phyloP scores from a whole-genome alignment of 306 rosid species.

The Geum urbanum region DNA sequence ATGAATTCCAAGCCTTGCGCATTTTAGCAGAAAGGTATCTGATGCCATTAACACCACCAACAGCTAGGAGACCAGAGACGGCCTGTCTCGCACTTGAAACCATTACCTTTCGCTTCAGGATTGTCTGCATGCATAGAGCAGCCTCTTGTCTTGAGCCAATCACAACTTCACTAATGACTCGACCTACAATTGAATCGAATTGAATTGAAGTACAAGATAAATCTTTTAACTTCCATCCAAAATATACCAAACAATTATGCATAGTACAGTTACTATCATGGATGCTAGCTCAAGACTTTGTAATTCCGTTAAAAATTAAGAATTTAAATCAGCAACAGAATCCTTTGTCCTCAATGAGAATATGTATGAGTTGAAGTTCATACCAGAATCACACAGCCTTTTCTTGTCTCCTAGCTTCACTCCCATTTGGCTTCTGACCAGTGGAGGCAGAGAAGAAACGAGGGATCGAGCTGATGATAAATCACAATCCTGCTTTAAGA shows the following conservation, averaged over 20 bases:
- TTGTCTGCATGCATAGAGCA: slow-evolving; percentile 61
- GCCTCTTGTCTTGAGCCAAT: slow-evolving; percentile 63
- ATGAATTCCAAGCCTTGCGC: slow-evolving; percentile 78
- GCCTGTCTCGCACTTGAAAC: slow-evolving; percentile 91
- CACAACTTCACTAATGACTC: slow-evolving; percentile 29
- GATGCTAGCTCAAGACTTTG: not conserved
- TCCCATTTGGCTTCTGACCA: slow-evolving; percentile 55
- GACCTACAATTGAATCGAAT: slow-evolving; percentile 52
- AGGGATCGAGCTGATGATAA: slow-evolving; percentile 44
- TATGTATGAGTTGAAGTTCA: slow-evolving; percentile 14
- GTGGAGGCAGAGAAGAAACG: slow-evolving; percentile 64
- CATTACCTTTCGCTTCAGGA: slow-evolving; percentile 67
- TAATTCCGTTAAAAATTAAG: not conserved
- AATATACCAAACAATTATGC: not conserved
- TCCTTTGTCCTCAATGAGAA: not conserved
- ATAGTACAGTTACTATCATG: not conserved
- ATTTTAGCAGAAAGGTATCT: slow-evolving; percentile 62
- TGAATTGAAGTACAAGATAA: slow-evolving; percentile 17
- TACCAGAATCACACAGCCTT: slow-evolving; percentile 50
- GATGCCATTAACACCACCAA: slow-evolving; percentile 61
- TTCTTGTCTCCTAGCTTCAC: slow-evolving; percentile 45
- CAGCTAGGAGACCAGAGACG: slow-evolving; percentile 67
- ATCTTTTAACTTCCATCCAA: slow-evolving; percentile 4
- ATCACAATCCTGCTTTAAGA: slow-evolving; percentile 58
- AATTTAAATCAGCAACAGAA: slow-evolving; percentile 11